Evolutionary conservation across 495 filamentous ascomycete species (phyloP), one percentile per base, ranked within the genome.

Genomic region (Thozetella sp.): DNA sequence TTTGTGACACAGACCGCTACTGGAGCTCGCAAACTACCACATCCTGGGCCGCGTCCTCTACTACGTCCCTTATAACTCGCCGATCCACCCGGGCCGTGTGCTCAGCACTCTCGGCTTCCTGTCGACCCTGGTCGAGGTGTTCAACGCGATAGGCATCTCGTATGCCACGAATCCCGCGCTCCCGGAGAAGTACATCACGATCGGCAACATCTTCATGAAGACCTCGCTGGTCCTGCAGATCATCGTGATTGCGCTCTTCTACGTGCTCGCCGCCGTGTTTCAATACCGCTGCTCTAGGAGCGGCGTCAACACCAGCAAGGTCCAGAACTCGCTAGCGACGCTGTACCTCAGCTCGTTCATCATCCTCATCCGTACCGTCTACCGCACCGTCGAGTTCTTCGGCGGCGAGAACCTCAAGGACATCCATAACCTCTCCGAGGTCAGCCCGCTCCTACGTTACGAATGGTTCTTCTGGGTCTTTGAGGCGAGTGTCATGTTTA

Each of bases 21-120:
- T 76, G 45, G 69, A 75, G 56, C 67, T 76, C 17, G 63, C 72
- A 25, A 75, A 76, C 63, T 75, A 75, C 64, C 70, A 74, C 57
- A 53, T 76, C 58, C 72, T 76, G 27, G 72, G 69, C 25, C 69
- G 72, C 13, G 54, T 73, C 52, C 63, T 76, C 55, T 63, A 64
- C 65, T 74, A 75, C 63, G 58, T 71, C 20, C 74, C 74, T 6
- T 64, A 65, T 59, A 57, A 56, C 53, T 53, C 74, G 1, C 74
- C 72, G 0, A 50, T 75, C 11, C 67, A 64, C 0, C 62, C 70
- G 2, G 57, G 50, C 46, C 60, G 60, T 1, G 64, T 75, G 1
- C 59, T 76, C 10, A 20, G 57, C 19, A 70, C 57, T 20, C 73
- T 76, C 55, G 74, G 70, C 55, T 60, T 52, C 9, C 60, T 76